Evolutionary conservation across 176 grass and related monocot species (phyloP), one percentile per base, ranked within the genome.

Genomic region (Aechmea fasciata): DNA sequence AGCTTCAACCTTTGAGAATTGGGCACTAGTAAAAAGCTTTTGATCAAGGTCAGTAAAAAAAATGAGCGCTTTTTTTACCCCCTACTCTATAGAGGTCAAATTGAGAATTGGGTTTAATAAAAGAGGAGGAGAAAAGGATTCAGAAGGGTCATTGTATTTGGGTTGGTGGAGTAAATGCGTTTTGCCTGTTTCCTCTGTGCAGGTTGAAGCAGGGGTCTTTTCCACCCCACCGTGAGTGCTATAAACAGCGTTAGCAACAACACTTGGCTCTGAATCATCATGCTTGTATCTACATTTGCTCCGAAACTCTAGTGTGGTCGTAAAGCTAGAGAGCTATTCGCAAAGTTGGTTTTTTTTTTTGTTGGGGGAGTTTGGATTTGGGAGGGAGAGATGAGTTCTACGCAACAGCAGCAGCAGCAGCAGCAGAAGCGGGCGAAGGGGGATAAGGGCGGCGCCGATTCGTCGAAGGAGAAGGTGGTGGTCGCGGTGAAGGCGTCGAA

Each of bases 401-500:
- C 64, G 11, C 81, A 82, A 84, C 81, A 83, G 78, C 86, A 87
- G 69, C 87, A 81, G 71, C 29, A 33, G 15, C 81, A 80, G 86
- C 81, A 81, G 78, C 86, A 85, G 69, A 82, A 83, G 78, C 87
- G 83, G 71, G 89, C 82, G 48, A 93, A 99, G 51, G 81, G 25
- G 28, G 82, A 79, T 7, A 99, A 90, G 77, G 82, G 79, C 13
- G 10, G 71, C 0, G 59, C 71, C 0, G 70, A 59, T 66, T 50
- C 82, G 49, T 63, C 68, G 3, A 76, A 41, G 0, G 87, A 83
- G 86, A 99, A 90, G 84, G 90, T 92, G 61, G 89, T 99, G 76
- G 94, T 99, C 17, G 94, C 94, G 0, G 84, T 99, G 47, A 89
- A 80, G 74, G 89, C 84, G 69, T 69, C 83, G 0, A 90, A 86